Base-by-base conservation (phyloP, 1,284 basidiomycete genomes). In the Rhodotorula sp. region DNA sequence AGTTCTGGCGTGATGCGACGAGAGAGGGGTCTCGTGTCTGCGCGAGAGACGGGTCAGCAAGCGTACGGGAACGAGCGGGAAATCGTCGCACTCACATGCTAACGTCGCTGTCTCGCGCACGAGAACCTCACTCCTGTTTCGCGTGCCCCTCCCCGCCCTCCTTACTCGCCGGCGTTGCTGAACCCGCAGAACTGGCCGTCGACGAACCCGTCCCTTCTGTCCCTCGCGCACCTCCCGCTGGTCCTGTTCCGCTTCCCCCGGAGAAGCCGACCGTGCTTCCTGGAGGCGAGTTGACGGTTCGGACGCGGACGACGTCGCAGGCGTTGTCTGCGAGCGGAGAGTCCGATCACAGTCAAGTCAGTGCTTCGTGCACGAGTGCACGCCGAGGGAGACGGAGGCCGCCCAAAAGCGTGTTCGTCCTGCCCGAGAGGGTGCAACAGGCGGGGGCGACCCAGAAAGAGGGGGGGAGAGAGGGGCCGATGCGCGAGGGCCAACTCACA, bases 401-500 rank as follows among this genome's bases (percentile, higher is more conserved):
- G n/a, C n/a, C n/a, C n/a, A n/a, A n/a, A n/a, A n/a, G n/a, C n/a
- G n/a, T n/a, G n/a, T n/a, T n/a, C n/a, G n/a, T n/a, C 39, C 39
- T 44, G 39, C 39, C 39, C 11, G 19, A 44, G 39, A 0, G 51
- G 51, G 51, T 52, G 27, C n/a, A n/a, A n/a, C 27, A 29, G 10
- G 49, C 51, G 27, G 17, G 15, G 34, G 52, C 22, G 27, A 34
- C 2, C 9, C 27, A 24, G 22, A 47, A 10, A 48, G 24, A 59
- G 32, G 22, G 22, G 11, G 30, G n/a, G 54, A 30, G 54, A 30
- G 19, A n/a, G 27, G 24, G 48, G 11, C 34, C 29, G n/a, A 15
- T 24, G n/a, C 36, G 13, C n/a, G n/a, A n/a, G n/a, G n/a, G n/a
- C n/a, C n/a, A 15, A 61, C 70, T 20, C 27, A 71, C 70, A 71